A percentile compares a stretch with the other conserved stretches of the same genome.
Conservation (phyloP, 1,284 basidiomycete species). For the Cutaneotrichosporon sp. region DNA sequence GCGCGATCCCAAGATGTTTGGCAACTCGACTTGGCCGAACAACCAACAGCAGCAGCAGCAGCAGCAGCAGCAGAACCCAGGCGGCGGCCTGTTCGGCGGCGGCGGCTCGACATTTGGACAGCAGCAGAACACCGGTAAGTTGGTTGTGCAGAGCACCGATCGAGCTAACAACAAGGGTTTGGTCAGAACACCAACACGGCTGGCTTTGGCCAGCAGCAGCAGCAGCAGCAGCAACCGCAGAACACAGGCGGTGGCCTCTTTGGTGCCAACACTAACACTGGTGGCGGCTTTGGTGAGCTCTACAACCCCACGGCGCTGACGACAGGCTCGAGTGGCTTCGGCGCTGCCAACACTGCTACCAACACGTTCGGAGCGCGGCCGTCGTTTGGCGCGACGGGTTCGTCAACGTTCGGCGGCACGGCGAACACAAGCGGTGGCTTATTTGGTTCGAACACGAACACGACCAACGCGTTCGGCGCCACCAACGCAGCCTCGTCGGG, state of each 20-base stretch:
- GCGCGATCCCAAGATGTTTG: slow-evolving; percentile 37
- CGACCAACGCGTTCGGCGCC: slow-evolving; percentile 31
- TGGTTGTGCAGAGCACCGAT: too few relatives aligned
- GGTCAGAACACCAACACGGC: slow-evolving; percentile 32
- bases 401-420: slow-evolving; percentile 47
- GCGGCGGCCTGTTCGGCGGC: slow-evolving; percentile 53
- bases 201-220: slow-evolving; percentile 42
- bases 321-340: slow-evolving; percentile 18
- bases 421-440: slow-evolving; percentile 58
- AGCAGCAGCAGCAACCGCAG: slow-evolving; percentile 57
- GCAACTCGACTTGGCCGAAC: slow-evolving; percentile 48
- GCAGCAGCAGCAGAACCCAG: slow-evolving; percentile 61
- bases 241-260: slow-evolving; percentile 59
- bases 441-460: slow-evolving; percentile 36
- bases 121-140: slow-evolving; percentile 20
- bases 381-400: slow-evolving; percentile 42
- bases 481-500: slow-evolving; percentile 19
- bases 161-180: slow-evolving; percentile 10
- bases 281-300: slow-evolving; percentile 36
- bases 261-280: slow-evolving; percentile 38
- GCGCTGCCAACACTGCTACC: slow-evolving; percentile 19
- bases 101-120: slow-evolving; percentile 19
- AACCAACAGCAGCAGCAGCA: slow-evolving; percentile 52
- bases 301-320: background rate
- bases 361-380: slow-evolving; percentile 42